Evolutionary conservation across 306 rosid species (phyloP).

Genomic region (Vigna radiata): DNA sequence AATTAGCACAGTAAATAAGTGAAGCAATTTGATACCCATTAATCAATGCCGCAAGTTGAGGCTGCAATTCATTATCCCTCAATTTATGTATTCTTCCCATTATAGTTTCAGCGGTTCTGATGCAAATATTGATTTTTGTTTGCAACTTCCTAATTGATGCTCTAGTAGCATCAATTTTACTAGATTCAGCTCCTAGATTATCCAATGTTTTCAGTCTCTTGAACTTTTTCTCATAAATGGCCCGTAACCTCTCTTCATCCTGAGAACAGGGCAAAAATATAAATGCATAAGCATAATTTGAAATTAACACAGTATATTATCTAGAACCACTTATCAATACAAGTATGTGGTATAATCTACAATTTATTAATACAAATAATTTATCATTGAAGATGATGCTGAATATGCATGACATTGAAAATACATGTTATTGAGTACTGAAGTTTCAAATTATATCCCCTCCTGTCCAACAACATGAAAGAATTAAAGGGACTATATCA

Average conservation of each 20-base stretch:
- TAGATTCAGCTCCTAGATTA: conserved; percentile 83
- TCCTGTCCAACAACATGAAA: conserved; percentile 4
- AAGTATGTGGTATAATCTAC: conserved; percentile 14
- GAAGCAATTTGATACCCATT: conserved; percentile 75
- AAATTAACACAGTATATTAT: conserved; percentile 22
- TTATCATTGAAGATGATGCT: conserved; percentile 11
- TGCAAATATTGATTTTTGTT: conserved; percentile 84
- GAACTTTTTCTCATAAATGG: conserved; percentile 78
- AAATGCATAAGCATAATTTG: conserved; percentile 36
- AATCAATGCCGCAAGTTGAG: conserved; percentile 83
- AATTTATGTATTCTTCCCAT: conserved; percentile 78
- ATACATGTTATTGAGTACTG: conserved; percentile 5
- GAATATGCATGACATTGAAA: conserved; percentile 22
- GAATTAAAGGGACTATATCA: conserved; percentile 16
- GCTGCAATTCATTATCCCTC: conserved; percentile 93
- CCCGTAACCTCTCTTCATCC: conserved; percentile 94
- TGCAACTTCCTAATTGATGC: conserved; percentile 74
- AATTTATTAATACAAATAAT: conserved; percentile 20
- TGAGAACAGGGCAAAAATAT: conserved; percentile 46
- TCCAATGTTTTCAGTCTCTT: conserved; percentile 83
- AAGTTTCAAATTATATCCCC: conserved; percentile 31
- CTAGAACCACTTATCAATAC: neutral
- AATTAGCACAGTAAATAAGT: conserved; percentile 30
- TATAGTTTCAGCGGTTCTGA: conserved; percentile 80
- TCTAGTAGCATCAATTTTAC: conserved; percentile 83